A percentile compares a stretch with the other conserved stretches of the same genome.
These are phyloP conservation scores for Carex cristatella DNA, from an alignment of 176 grass and related monocot species.

Conservation along the genomic window DNA sequence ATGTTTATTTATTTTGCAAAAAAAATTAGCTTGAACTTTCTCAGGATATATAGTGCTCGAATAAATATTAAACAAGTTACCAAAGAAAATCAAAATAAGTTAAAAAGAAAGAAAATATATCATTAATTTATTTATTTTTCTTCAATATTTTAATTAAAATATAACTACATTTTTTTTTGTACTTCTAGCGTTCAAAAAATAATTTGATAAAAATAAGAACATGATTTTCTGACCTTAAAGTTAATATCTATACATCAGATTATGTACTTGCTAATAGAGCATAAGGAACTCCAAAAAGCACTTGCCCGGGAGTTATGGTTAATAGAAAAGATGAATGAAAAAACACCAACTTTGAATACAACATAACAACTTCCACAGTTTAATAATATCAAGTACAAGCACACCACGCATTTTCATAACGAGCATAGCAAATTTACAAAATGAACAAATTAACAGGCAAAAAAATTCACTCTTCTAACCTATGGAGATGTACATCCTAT, in stretches of 20 bases:
- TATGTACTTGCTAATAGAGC: background rate
- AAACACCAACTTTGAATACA: background rate
- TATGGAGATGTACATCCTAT: conserved; percentile 21
- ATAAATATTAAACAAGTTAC: too few relatives aligned
- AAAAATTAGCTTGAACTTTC: too few relatives aligned
- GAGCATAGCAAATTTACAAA: conserved; percentile 16
- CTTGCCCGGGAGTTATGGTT: background rate
- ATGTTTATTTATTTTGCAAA: too few relatives aligned
- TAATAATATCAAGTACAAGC: background rate
- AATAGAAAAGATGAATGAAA: background rate
- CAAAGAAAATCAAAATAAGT: too few relatives aligned
- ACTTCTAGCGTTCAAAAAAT: too few relatives aligned
- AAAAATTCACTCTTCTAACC: conserved; percentile 11
- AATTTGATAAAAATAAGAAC: too few relatives aligned
- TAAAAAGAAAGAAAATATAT: too few relatives aligned
- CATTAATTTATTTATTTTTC: too few relatives aligned
- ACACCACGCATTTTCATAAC: conserved; percentile 7
- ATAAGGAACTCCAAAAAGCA: background rate
- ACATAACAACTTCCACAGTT: background rate
- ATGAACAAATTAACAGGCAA: background rate
- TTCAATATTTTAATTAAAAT: too few relatives aligned
- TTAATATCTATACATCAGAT: background rate
- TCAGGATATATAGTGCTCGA: too few relatives aligned
- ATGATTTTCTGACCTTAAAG: background rate
- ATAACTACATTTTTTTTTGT: too few relatives aligned